These are phyloP conservation scores for Zelopaecilomyces penicillatus DNA, from an alignment of 2,329 filamentous ascomycete genomes.

Conservation along the genomic window DNA sequence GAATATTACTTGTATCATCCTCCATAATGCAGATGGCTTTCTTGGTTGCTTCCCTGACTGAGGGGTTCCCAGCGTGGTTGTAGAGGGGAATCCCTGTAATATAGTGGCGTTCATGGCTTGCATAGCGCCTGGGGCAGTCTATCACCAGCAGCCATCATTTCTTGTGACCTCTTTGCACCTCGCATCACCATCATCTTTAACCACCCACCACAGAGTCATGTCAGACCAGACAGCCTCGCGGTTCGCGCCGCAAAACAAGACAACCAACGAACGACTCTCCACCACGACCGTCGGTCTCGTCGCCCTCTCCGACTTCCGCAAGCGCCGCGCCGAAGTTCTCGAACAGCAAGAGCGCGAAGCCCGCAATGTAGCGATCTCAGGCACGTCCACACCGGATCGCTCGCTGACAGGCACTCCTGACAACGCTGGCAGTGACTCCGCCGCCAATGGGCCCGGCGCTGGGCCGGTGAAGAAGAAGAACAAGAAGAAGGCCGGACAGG, in stretches of 20 bases:
- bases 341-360: slow-evolving; percentile 82
- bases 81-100: too few species aligned
- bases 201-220: not conserved
- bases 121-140: too few species aligned
- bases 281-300: slow-evolving; percentile 87
- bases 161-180: not conserved
- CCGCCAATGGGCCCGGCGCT: slow-evolving; percentile 3
- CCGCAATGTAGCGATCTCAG: slow-evolving; percentile 48
- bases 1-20: too few species aligned
- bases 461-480: slow-evolving; percentile 24
- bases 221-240: slow-evolving; percentile 35
- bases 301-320: slow-evolving; percentile 86
- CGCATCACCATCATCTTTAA: slow-evolving; percentile 17
- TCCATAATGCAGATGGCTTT: too few species aligned
- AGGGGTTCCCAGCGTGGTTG: too few species aligned
- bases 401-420: slow-evolving; percentile 42
- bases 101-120: too few species aligned
- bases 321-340: slow-evolving; percentile 87
- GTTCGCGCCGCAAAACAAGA: slow-evolving; percentile 68
- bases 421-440: slow-evolving; percentile 28
- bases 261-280: slow-evolving; percentile 73
- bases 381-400: slow-evolving; percentile 39
- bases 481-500: slow-evolving; percentile 40
- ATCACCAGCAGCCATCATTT: too few species aligned
- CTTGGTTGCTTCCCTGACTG: too few species aligned